Evolutionary conservation across 805 yeast species (phyloP).

Genomic region (Kazachstania africana): DNA sequence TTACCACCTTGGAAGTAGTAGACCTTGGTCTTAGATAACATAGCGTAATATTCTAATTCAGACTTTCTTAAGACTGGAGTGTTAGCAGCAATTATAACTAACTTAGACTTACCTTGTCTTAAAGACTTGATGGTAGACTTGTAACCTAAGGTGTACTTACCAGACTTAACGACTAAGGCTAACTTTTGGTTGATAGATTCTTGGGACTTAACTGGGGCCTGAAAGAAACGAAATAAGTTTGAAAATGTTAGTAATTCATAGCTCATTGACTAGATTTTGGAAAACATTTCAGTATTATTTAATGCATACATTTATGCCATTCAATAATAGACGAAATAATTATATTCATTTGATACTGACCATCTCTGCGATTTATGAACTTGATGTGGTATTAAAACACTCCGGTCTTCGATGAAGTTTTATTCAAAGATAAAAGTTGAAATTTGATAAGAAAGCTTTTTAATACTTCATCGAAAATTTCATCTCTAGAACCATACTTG

Average conservation of each 20-base stretch:
- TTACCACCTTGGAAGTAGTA: conserved; percentile 99
- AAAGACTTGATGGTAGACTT: conserved; percentile 96
- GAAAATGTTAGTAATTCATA: conserved; percentile 7
- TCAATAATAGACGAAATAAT: background rate
- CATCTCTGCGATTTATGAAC: conserved; percentile 75
- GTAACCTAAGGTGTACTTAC: conserved; percentile 99
- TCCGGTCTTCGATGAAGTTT: conserved; percentile 61
- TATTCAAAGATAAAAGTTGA: too few species aligned
- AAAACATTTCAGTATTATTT: conserved; percentile 1
- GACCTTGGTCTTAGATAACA: conserved; percentile 92
- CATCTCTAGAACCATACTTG: too few species aligned
- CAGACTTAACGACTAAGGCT: conserved; percentile 96
- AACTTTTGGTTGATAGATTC: conserved; percentile 97
- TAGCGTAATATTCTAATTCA: conserved; percentile 99
- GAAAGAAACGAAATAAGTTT: conserved; percentile 30
- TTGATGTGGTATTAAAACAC: conserved; percentile 39
- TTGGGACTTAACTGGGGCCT: conserved; percentile 91
- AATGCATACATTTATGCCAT: conserved; percentile 1
- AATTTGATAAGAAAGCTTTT: too few species aligned
- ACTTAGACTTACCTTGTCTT: conserved; percentile 98
- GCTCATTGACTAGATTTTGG: too few species aligned
- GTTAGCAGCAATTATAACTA: conserved; percentile 96
- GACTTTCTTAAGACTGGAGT: conserved; percentile 99
- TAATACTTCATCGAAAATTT: too few species aligned
- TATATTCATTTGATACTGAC: conserved; percentile 48